Evolutionary conservation across 345 rosid species (phyloP), one percentile per base, ranked within the genome.

Genomic region (Crucihimalaya himalaica): DNA sequence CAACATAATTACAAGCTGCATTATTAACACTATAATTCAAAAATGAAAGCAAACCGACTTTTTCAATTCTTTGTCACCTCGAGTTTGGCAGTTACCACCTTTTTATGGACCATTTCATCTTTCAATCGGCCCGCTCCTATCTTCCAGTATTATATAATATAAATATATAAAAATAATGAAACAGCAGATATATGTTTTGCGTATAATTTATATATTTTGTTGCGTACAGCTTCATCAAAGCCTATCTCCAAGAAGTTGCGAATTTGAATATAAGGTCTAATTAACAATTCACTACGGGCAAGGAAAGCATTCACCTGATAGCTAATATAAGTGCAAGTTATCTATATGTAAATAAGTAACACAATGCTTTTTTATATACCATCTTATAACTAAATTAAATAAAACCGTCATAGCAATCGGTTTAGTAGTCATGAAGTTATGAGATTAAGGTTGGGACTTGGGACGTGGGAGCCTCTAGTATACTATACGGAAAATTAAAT

Each of bases 1-100:
- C 61, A 71, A 50, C 68, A 71, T 71, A 61, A 71, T 50, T 71
- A 71, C 42, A 37, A 37, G 51, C 50, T 71, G 75, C 34, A 60
- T 50, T 60, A 71, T 71, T 61, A 23, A 48, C 61, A 60, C 61
- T 71, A 71, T 37, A 71, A n/a, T 37, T 60, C 42, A 60, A 37
- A 45, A 37, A 61, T 4, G 16, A 50, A 71, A 50, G 52, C 75
- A 50, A 50, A 71, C 52, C 42, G 68, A 71, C 60, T 71, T 71
- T 71, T 71, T 50, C 51, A 3, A 34, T 35, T 13, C 45, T 61
- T 60, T 50, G 39, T 71, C 59, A 71, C 50, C 67, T 70, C 67
- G 51, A 71, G 48, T 48, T 50, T 59, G 58, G 67, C 67, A n/a
- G 23, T 60, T 16, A 46, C 66, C 28, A 70, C 56, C 13, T 59